A percentile compares a stretch with the other conserved stretches of the same genome.
Conservation (phyloP, 768 basidiomycete genomes). For the Pulveroboletus sp. region DNA sequence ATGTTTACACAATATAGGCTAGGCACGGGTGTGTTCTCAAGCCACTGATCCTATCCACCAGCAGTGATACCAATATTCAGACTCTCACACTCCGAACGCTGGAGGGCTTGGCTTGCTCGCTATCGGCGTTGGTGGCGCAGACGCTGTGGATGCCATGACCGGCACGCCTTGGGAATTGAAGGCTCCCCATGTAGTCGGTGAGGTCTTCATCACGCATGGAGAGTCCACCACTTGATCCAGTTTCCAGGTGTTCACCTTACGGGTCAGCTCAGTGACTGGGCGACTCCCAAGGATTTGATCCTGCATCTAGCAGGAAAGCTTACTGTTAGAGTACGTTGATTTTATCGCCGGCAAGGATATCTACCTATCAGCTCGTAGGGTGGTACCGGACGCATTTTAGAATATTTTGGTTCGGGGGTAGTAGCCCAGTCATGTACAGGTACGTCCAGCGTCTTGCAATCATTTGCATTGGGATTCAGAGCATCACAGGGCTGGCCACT, state of each 20-base stretch:
- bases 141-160: constrained; percentile 97
- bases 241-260: constrained; percentile 76
- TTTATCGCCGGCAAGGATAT: neutral
- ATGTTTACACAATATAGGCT: constrained; percentile 45
- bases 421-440: constrained; percentile 89
- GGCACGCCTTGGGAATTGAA: constrained; percentile 98
- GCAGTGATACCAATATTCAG: constrained; percentile 34
- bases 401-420: constrained; percentile 96
- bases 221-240: neutral
- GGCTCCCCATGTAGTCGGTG: constrained; percentile 79
- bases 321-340: constrained; percentile 72
- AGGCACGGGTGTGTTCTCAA: constrained; percentile 60
- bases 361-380: constrained; percentile 48
- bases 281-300: constrained; percentile 94
- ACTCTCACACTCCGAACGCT: constrained; percentile 98
- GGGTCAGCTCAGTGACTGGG: constrained; percentile 85
- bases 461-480: neutral
- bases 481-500: constrained; percentile 70
- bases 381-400: constrained; percentile 91
- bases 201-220: constrained; percentile 15
- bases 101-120: constrained; percentile 95
- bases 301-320: constrained; percentile 90
- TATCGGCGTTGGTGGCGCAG: constrained; percentile 98
- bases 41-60: neutral
- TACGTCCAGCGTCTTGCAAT: constrained; percentile 21